Evolutionary conservation across 2,329 filamentous ascomycete species (phyloP).

Genomic region (Ceratocystis papillata): DNA sequence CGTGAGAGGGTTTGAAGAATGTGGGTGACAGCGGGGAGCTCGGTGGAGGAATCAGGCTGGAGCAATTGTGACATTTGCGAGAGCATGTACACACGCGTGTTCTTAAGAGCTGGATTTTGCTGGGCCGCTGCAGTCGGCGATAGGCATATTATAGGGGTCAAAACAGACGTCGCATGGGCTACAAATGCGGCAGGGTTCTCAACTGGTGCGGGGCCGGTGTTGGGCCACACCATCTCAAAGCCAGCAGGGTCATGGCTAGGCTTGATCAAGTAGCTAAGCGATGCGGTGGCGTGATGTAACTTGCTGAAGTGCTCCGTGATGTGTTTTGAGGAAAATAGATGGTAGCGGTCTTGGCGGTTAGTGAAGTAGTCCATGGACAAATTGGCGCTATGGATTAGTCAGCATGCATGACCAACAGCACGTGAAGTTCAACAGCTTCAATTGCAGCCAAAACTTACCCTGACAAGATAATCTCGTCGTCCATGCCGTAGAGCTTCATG

Average conservation of each 20-base stretch:
- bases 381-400: conserved; percentile 50
- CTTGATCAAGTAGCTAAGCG: conserved; percentile 68
- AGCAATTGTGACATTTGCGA: conserved; percentile 81
- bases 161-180: conserved; percentile 51
- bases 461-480: conserved; percentile 90
- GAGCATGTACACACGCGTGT: conserved; percentile 75
- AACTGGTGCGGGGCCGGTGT: conserved; percentile 65
- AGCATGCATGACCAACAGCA: conserved; percentile 20
- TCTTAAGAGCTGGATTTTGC: conserved; percentile 26
- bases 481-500: conserved; percentile 96
- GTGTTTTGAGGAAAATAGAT: conserved; percentile 69
- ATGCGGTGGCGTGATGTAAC: conserved; percentile 66
- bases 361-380: conserved; percentile 91
- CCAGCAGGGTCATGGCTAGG: conserved; percentile 46
- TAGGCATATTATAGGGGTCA: conserved; percentile 54
- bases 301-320: conserved; percentile 72
- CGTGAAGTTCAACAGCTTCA: not conserved
- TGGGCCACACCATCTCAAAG: conserved; percentile 66
- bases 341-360: conserved; percentile 88
- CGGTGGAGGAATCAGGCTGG: conserved; percentile 69
- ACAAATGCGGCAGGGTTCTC: conserved; percentile 60
- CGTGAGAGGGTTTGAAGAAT: conserved; percentile 58
- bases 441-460: conserved; percentile 43
- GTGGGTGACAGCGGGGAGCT: conserved; percentile 68
- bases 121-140: conserved; percentile 27